Evolutionary conservation across 2,329 filamentous ascomycete species (phyloP).

Genomic region (Colletotrichum sp.): DNA sequence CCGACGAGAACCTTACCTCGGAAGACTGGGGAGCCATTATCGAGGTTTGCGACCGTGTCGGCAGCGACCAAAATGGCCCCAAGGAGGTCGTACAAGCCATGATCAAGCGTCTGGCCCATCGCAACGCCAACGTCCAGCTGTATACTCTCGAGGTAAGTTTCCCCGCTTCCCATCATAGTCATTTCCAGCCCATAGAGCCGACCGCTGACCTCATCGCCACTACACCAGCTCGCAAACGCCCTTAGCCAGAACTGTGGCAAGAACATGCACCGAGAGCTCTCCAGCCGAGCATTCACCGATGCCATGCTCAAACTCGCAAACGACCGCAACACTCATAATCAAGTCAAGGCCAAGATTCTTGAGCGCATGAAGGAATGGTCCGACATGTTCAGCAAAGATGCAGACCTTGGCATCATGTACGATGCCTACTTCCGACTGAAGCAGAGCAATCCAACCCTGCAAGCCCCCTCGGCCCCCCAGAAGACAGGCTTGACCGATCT

Average conservation of each 20-base stretch:
- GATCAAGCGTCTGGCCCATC: slow-evolving; percentile 90
- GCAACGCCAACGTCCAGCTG: slow-evolving; percentile 94
- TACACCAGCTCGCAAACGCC: slow-evolving; percentile 78
- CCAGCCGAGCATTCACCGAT: slow-evolving; percentile 92
- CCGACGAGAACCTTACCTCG: slow-evolving; percentile 95
- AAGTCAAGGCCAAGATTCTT: slow-evolving; percentile 96
- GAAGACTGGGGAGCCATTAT: slow-evolving; percentile 73
- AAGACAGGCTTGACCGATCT: slow-evolving; percentile 90
- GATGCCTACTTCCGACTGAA: slow-evolving; percentile 91
- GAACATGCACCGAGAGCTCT: slow-evolving; percentile 85
- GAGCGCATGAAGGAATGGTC: slow-evolving; percentile 97
- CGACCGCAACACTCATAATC: slow-evolving; percentile 93
- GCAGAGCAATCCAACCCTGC: slow-evolving; percentile 82
- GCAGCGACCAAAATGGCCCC: slow-evolving; percentile 60
- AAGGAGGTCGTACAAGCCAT: slow-evolving; percentile 89
- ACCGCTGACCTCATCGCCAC: slow-evolving; percentile 4
- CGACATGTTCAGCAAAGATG: slow-evolving; percentile 88
- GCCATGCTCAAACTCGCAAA: slow-evolving; percentile 87
- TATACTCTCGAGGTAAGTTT: slow-evolving; percentile 82
- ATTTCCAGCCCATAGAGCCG: background rate
- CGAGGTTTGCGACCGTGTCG: slow-evolving; percentile 66
- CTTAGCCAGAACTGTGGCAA: slow-evolving; percentile 91
- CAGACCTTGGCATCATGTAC: slow-evolving; percentile 96
- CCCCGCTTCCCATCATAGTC: background rate
- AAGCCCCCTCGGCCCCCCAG: slow-evolving; percentile 88